phyloP scores from a whole-genome alignment of 805 yeast genomes.

The Debaryomyces hansenii region DNA sequence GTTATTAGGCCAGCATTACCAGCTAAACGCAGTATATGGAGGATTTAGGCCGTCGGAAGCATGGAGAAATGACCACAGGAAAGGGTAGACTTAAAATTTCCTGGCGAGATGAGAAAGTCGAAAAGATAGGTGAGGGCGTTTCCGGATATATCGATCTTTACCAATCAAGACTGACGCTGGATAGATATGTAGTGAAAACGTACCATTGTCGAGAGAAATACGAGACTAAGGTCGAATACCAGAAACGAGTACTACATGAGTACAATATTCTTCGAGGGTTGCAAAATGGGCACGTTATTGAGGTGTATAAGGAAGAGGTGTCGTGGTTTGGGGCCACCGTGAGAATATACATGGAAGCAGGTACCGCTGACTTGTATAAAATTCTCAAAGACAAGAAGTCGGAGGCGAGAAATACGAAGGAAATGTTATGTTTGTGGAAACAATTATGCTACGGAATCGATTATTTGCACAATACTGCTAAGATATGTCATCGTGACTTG shows the following conservation, averaged over 20 bases:
- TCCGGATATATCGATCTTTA: conserved; percentile 16
- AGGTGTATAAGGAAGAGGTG: conserved; percentile 28
- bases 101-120: background rate
- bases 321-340: conserved; percentile 20
- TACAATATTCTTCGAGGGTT: conserved; percentile 26
- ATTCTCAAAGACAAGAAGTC: conserved; percentile 8
- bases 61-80: background rate
- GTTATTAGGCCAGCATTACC: background rate
- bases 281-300: conserved; percentile 34
- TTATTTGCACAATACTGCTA: conserved; percentile 33
- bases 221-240: conserved; percentile 42
- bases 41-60: background rate
- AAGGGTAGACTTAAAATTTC: background rate
- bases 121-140: conserved; percentile 12
- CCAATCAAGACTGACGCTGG: conserved; percentile 5
- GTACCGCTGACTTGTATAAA: conserved; percentile 17
- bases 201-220: conserved; percentile 39
- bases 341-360: conserved; percentile 36
- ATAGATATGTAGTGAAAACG: conserved; percentile 44
- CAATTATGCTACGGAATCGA: conserved; percentile 40
- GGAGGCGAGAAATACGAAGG: conserved; percentile 4
- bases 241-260: conserved; percentile 38
- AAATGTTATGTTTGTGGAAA: conserved; percentile 34
- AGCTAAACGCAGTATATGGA: background rate
- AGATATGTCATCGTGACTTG: conserved; percentile 50